Conservation (phyloP, 2,329 filamentous ascomycete species). For the Neospermospora avenae region DNA sequence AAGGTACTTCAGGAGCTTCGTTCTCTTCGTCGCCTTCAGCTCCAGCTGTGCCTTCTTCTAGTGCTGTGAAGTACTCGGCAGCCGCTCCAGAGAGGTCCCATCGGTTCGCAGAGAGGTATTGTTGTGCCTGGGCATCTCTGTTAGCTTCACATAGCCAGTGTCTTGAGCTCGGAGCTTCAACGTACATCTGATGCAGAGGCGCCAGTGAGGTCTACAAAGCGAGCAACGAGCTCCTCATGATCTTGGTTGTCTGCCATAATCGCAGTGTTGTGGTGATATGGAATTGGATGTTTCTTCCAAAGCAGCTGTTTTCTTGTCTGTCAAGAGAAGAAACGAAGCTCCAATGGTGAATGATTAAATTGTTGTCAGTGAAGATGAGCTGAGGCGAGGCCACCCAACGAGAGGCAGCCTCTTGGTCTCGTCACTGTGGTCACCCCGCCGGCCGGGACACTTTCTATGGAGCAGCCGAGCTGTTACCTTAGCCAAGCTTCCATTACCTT, state of each 20-base stretch:
- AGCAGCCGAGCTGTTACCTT: not conserved
- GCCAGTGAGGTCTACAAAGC: conserved; percentile 56
- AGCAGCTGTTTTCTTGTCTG: not conserved
- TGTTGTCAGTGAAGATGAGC: not conserved
- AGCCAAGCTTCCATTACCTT: too few relatives aligned
- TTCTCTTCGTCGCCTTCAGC: conserved; percentile 21
- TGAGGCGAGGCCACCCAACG: not conserved
- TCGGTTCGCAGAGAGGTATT: conserved; percentile 61
- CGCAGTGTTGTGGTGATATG: conserved; percentile 32
- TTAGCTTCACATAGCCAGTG: conserved; percentile 9
- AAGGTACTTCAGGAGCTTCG: conserved; percentile 45
- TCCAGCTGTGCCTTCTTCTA: conserved; percentile 48
- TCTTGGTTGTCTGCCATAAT: conserved; percentile 36
- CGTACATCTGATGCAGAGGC: conserved; percentile 46
- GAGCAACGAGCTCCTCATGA: conserved; percentile 45
- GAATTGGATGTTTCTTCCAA: not conserved
- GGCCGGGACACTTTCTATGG: too few relatives aligned
- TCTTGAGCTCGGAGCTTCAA: not conserved
- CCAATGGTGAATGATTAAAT: not conserved
- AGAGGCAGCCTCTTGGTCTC: conserved; percentile 22
- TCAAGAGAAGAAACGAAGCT: not conserved
- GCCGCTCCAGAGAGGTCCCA: conserved; percentile 66
- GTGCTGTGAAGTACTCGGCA: conserved; percentile 58
- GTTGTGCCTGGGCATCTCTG: conserved; percentile 43
- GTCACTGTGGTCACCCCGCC: conserved; percentile 16